These are phyloP conservation scores for Phaeosphaeriaceae sp. DNA, from an alignment of 2,329 filamentous ascomycete genomes.

Conservation along the genomic window DNA sequence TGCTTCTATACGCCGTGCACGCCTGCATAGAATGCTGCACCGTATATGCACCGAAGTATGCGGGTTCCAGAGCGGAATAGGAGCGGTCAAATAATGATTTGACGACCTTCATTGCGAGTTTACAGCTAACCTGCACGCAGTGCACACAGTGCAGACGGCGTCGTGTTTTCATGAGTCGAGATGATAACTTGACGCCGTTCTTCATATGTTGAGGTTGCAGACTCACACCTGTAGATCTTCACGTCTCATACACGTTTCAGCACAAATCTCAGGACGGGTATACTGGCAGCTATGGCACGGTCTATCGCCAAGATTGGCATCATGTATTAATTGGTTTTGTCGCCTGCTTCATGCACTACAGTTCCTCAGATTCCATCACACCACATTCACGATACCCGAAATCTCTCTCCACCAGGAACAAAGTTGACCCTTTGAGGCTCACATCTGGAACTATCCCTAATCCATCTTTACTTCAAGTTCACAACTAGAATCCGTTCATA, in stretches of 20 bases:
- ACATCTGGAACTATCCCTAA: background rate
- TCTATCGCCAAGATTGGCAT: background rate
- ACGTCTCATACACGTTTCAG: constrained; percentile 46
- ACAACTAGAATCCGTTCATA: background rate
- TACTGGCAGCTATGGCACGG: constrained; percentile 10
- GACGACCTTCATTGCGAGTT: background rate
- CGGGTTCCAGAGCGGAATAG: background rate
- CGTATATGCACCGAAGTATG: background rate
- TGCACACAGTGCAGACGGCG: background rate
- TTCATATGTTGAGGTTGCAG: constrained; percentile 3
- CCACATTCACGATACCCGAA: background rate
- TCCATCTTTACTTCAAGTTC: background rate
- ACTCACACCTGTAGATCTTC: constrained; percentile 18
- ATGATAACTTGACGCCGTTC: background rate
- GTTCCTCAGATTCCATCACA: background rate
- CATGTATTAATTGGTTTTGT: constrained; percentile 7
- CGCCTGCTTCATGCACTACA: constrained; percentile 9
- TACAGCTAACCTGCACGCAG: background rate
- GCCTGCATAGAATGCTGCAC: background rate
- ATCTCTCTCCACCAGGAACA: constrained; percentile 3
- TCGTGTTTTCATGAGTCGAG: background rate
- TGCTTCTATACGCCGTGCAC: background rate
- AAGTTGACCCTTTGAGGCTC: constrained; percentile 1
- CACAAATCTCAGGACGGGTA: constrained; percentile 15
- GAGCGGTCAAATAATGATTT: background rate